Evolutionary conservation across 1,284 basidiomycete genomes (phyloP).

Genomic region (Porodaedalea pini): DNA sequence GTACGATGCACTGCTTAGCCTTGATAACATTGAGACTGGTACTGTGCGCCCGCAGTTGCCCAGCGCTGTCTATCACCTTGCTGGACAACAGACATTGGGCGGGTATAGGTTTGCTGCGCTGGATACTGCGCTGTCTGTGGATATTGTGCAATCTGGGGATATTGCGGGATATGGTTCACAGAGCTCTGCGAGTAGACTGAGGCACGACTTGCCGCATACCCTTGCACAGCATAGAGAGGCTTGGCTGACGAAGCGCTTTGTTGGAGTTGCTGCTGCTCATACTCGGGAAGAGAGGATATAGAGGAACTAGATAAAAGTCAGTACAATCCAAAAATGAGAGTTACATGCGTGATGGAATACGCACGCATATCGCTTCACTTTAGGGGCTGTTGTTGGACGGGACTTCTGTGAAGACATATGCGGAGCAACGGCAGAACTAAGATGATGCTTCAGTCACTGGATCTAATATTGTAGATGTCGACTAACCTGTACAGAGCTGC

Average conservation of each 20-base stretch:
- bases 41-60: conserved; percentile 5
- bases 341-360: background rate
- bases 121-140: conserved; percentile 9
- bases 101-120: conserved; percentile 4
- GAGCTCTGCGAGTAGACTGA: conserved; percentile 14
- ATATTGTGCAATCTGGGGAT: conserved; percentile 1
- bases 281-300: conserved; percentile 6
- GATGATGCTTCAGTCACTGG: conserved; percentile 2
- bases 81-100: background rate
- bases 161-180: conserved; percentile 5
- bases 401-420: conserved; percentile 29
- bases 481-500: conserved; percentile 56
- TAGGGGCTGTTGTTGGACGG: conserved; percentile 5
- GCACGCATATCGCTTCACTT: conserved; percentile 15
- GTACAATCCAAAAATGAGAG: background rate
- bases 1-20: conserved; percentile 4
- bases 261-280: conserved; percentile 10
- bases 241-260: background rate
- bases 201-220: conserved; percentile 11
- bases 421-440: conserved; percentile 47
- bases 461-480: background rate
- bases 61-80: conserved; percentile 8
- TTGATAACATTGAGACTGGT: conserved; percentile 11
- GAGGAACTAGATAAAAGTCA: background rate
- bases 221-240: conserved; percentile 7